Percentiles rank a stretch among this genome's conserved stretches.
These are phyloP conservation scores for Suhomyces anneliseae DNA, from an alignment of 1,139 yeast genomes.

Conservation along the genomic window DNA sequence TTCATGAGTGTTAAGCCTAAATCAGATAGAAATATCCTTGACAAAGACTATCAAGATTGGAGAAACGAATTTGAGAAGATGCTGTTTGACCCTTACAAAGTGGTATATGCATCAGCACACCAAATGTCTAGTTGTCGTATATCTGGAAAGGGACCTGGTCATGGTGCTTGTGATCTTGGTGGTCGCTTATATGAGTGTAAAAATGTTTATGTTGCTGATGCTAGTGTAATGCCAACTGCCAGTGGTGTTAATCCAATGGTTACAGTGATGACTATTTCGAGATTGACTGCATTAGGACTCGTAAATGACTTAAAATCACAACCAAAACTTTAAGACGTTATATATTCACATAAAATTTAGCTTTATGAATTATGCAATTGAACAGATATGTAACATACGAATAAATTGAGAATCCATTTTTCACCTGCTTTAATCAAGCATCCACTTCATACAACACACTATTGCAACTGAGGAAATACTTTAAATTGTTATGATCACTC, in stretches of 20 bases:
- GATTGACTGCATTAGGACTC: slow-evolving; percentile 37
- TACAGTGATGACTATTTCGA: slow-evolving; percentile 42
- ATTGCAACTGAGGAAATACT: slow-evolving; percentile 43
- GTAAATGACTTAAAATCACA: slow-evolving; percentile 33
- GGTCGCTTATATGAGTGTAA: slow-evolving; percentile 55
- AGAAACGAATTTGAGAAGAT: slow-evolving; percentile 28
- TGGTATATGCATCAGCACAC: slow-evolving; percentile 54
- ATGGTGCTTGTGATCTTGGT: slow-evolving; percentile 50
- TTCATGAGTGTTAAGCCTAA: slow-evolving; percentile 45
- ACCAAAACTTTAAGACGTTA: slow-evolving; percentile 26
- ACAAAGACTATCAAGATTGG: slow-evolving; percentile 51
- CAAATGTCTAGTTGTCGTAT: slow-evolving; percentile 63
- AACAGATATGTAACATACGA: background rate
- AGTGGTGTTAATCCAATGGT: slow-evolving; percentile 60
- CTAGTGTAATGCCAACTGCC: slow-evolving; percentile 58
- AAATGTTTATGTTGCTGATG: slow-evolving; percentile 56
- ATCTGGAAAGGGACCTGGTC: slow-evolving; percentile 48
- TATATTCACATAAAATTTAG: background rate
- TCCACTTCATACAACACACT: slow-evolving; percentile 42
- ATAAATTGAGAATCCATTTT: too few species aligned
- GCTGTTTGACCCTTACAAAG: slow-evolving; percentile 31
- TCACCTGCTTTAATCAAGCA: background rate
- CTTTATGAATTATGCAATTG: background rate
- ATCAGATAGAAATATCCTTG: slow-evolving; percentile 41
- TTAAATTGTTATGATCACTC: slow-evolving; percentile 37